phyloP scores from a whole-genome alignment of 2,329 filamentous ascomycete species.

The Claviceps quebecensis region DNA sequence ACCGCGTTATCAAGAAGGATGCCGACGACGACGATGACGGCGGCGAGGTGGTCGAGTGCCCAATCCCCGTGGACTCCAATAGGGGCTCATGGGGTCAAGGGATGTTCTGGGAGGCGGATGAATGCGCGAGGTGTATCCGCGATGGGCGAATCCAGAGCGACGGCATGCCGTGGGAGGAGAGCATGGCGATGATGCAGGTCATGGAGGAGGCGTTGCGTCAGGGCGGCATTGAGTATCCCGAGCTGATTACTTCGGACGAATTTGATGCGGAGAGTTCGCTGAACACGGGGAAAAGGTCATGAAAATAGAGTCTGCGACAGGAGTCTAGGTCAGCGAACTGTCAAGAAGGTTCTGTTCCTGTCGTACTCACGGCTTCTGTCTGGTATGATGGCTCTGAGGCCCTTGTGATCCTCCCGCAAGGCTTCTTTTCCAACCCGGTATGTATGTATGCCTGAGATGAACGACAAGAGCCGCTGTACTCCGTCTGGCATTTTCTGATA shows the following conservation, averaged over 20 bases:
- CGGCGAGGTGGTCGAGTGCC: conserved; percentile 37
- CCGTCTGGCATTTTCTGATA: too few species aligned
- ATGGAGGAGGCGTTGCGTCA: conserved; percentile 43
- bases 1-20: conserved; percentile 45
- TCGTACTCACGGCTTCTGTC: too few species aligned
- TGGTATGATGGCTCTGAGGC: too few species aligned
- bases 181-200: conserved; percentile 68
- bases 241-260: conserved; percentile 40
- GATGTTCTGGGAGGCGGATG: conserved; percentile 84
- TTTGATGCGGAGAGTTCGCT: conserved; percentile 47
- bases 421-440: too few species aligned
- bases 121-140: conserved; percentile 58
- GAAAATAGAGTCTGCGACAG: too few species aligned
- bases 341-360: too few species aligned
- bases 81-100: conserved; percentile 49
- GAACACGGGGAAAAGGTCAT: conserved; percentile 35
- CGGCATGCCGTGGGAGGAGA: conserved; percentile 59
- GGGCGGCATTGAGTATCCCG: conserved; percentile 39
- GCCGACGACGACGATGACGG: conserved; percentile 30
- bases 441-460: too few species aligned
- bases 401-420: too few species aligned
- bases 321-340: too few species aligned
- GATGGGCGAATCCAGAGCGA: conserved; percentile 67
- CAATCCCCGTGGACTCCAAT: conserved; percentile 35
- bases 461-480: too few species aligned